Evolutionary conservation across 768 basidiomycete genomes (phyloP).

Genomic region (Grammothele lineata): DNA sequence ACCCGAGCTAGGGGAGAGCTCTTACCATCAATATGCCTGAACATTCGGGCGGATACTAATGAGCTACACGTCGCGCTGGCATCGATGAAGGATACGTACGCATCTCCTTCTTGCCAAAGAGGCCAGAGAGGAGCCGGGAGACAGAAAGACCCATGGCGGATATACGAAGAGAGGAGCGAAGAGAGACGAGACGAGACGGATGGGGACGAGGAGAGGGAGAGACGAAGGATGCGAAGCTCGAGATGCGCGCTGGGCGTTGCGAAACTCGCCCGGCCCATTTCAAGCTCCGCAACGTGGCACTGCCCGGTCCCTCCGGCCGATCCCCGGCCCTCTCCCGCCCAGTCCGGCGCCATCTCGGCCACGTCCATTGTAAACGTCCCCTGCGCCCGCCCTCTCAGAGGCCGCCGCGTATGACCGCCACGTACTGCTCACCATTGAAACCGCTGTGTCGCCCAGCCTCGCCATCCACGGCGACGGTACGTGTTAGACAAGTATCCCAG

Average conservation of each 20-base stretch:
- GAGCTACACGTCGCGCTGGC: constrained; percentile 19
- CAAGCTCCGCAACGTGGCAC: constrained; percentile 23
- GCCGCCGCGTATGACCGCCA: no score
- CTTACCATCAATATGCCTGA: constrained; percentile 94
- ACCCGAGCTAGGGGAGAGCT: neutral
- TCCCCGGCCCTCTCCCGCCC: no score
- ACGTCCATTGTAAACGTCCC: no score
- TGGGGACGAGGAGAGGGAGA: constrained; percentile 1
- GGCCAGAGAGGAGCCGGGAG: constrained; percentile 69
- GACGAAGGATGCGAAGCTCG: constrained; percentile 10
- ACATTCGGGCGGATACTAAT: constrained; percentile 21
- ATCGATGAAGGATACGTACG: constrained; percentile 54
- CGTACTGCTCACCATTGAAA: no score
- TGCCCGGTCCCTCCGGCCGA: neutral
- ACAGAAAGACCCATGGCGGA: constrained; percentile 74
- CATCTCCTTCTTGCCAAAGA: constrained; percentile 99
- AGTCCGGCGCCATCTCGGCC: no score
- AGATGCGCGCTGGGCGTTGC: constrained; percentile 12
- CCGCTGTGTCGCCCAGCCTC: no score
- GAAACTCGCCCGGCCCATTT: constrained; percentile 17
- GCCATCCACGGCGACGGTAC: no score
- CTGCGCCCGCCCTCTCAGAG: no score
- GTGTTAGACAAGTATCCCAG: no score
- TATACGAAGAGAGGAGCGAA: constrained; percentile 15
- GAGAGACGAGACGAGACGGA: constrained; percentile 9